Percentiles rank a stretch among this genome's conserved stretches.
phyloP scores from a whole-genome alignment of 1,139 yeast species.

The Blastobotrys niveus region DNA sequence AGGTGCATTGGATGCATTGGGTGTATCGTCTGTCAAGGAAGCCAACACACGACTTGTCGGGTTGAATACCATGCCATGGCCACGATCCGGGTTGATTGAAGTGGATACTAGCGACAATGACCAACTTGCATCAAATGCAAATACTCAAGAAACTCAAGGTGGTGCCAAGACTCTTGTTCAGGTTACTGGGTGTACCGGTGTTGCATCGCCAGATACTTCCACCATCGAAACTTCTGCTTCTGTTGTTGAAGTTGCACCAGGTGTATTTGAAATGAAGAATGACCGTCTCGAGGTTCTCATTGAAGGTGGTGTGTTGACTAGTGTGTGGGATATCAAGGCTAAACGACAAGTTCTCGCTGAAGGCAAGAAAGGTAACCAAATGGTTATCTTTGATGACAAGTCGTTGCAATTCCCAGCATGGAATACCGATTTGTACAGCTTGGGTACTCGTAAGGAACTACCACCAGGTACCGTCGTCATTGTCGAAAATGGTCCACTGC shows the following conservation, averaged over 20 bases:
- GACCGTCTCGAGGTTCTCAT: conserved; percentile 54
- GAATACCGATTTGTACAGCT: conserved; percentile 90
- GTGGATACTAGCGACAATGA: conserved; percentile 26
- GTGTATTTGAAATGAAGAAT: conserved; percentile 51
- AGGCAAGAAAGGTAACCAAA: conserved; percentile 61
- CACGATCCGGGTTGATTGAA: conserved; percentile 49
- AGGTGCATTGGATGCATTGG: conserved; percentile 47
- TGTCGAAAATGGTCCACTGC: conserved; percentile 50
- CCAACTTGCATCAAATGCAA: background rate
- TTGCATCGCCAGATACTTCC: conserved; percentile 8
- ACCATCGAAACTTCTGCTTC: conserved; percentile 19
- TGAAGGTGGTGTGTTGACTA: conserved; percentile 58
- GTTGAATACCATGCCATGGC: conserved; percentile 67
- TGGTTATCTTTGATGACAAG: conserved; percentile 76
- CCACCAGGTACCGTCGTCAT: conserved; percentile 42
- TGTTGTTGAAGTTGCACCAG: conserved; percentile 36
- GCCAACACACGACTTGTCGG: conserved; percentile 24
- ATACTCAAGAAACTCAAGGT: background rate
- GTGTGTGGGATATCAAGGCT: conserved; percentile 56
- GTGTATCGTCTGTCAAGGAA: conserved; percentile 25
- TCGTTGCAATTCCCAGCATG: conserved; percentile 92
- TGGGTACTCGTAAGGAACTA: conserved; percentile 58
- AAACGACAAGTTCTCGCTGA: conserved; percentile 65
- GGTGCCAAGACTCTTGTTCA: conserved; percentile 7
- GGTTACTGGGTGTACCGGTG: conserved; percentile 5